Percentiles rank a stretch among this genome's conserved stretches.
phyloP scores from a whole-genome alignment of 2,329 filamentous ascomycete genomes.

The Aspergillus piperis region DNA sequence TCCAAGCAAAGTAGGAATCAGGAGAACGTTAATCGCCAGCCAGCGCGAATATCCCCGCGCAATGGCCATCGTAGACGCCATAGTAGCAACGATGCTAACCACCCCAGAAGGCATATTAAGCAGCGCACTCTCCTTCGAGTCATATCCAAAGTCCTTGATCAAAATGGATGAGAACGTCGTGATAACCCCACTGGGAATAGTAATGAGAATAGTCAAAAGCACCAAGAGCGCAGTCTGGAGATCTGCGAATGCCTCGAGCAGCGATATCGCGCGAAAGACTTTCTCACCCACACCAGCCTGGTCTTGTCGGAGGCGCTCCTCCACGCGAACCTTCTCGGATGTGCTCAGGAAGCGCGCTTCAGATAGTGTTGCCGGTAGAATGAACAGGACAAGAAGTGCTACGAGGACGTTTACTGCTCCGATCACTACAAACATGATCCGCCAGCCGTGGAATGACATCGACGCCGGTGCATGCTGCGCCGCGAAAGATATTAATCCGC shows the following conservation, averaged over 20 bases:
- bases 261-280: constrained; percentile 25
- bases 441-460: constrained; percentile 27
- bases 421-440: constrained; percentile 33
- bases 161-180: constrained; percentile 49
- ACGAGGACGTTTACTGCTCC: constrained; percentile 28
- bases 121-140: constrained; percentile 43
- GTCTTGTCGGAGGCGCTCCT: constrained; percentile 21
- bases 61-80: constrained; percentile 42
- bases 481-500: constrained; percentile 31
- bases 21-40: constrained; percentile 43
- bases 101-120: constrained; percentile 49
- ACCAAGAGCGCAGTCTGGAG: constrained; percentile 26
- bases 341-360: constrained; percentile 27
- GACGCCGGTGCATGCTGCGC: constrained; percentile 28
- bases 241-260: constrained; percentile 23
- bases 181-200: constrained; percentile 48
- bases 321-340: constrained; percentile 20
- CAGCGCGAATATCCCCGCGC: constrained; percentile 43
- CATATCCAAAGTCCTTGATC: constrained; percentile 46
- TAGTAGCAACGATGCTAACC: constrained; percentile 42
- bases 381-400: constrained; percentile 22
- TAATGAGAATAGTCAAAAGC: constrained; percentile 36
- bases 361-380: constrained; percentile 24
- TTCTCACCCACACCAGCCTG: constrained; percentile 24
- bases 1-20: constrained; percentile 50